Evolutionary conservation across 495 filamentous ascomycete genomes (phyloP).

Genomic region (Aspergillus heteromorphus): DNA sequence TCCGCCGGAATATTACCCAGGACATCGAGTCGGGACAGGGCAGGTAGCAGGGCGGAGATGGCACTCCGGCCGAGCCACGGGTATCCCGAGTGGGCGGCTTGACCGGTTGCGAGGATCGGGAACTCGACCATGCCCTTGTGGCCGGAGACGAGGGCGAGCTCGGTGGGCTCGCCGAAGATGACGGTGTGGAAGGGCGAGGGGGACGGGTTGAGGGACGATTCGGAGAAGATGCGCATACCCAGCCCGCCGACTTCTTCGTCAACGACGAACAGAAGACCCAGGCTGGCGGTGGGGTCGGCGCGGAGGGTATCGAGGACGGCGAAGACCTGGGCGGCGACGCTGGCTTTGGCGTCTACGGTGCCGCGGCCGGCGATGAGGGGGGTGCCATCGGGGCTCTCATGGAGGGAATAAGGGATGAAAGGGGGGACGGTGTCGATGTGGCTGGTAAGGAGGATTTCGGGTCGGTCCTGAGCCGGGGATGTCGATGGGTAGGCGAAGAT

Average conservation of each 20-base stretch:
- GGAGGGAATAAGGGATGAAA: slow-evolving; percentile 52
- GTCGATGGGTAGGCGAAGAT: slow-evolving; percentile 69
- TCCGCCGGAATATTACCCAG: slow-evolving; percentile 39
- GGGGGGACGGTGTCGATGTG: slow-evolving; percentile 70
- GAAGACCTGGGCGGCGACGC: slow-evolving; percentile 72
- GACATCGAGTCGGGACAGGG: slow-evolving; percentile 55
- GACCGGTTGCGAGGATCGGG: slow-evolving; percentile 60
- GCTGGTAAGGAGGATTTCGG: slow-evolving; percentile 65
- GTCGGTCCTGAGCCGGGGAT: slow-evolving; percentile 32
- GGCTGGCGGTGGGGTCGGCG: slow-evolving; percentile 30
- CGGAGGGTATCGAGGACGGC: slow-evolving; percentile 59
- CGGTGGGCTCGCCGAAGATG: slow-evolving; percentile 90
- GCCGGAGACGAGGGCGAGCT: slow-evolving; percentile 75
- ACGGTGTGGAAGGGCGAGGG: slow-evolving; percentile 53
- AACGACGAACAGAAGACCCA: slow-evolving; percentile 83
- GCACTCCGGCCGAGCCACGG: slow-evolving; percentile 79
- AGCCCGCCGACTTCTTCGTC: slow-evolving; percentile 78
- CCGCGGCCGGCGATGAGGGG: slow-evolving; percentile 67
- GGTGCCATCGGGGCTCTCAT: slow-evolving; percentile 24
- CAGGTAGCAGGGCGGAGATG: slow-evolving; percentile 66
- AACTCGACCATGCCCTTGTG: slow-evolving; percentile 79
- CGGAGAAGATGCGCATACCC: slow-evolving; percentile 65
- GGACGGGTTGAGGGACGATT: slow-evolving; percentile 31
- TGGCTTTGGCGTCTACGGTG: slow-evolving; percentile 84
- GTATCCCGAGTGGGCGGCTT: slow-evolving; percentile 84